Evolutionary conservation across 1,284 basidiomycete species (phyloP), one percentile per base, ranked within the genome.

Genomic region (Pyrrhoderma noxium): DNA sequence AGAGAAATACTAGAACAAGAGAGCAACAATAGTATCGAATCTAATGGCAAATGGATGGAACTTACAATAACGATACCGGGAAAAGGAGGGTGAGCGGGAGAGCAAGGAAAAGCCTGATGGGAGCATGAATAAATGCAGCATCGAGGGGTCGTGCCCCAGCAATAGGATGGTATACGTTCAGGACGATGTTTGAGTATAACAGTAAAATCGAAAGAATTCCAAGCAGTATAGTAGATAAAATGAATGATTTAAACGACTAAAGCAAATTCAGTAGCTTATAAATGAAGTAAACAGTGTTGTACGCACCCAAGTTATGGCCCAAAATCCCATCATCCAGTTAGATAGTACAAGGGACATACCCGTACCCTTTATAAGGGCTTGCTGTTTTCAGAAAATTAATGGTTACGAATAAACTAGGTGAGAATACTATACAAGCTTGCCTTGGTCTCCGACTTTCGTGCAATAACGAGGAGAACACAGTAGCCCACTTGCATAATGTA

Each of bases 261-360:
- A 37, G 37, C 44, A 13, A n/a, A 2, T n/a, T n/a, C n/a, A n/a
- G n/a, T n/a, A n/a, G n/a, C n/a, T n/a, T n/a, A n/a, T n/a, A n/a
- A n/a, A n/a, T 13, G n/a, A 36, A 13, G 16, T 9, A n/a, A 25
- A 2, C 9, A 31, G 22, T 14, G 37, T 27, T 18, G 42, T 3
- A 60, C 76, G 31, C 59, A 91, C 86, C 79, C 86, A 93, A 57
- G 83, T 72, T 38, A 93, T 76, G 0, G 87, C 86, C 89, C 90
- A 94, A 2, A 79, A 65, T 0, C 86, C 89, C 77, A 91, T 85
- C 5, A 87, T 60, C 75, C 88, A 85, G 62, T 95, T 93, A 3
- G 87, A 78, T 22, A 89, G 63, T 0, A 93, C 86, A 40, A 94
- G 75, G 1, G 85, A 75, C 2, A 87, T 63, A 0, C 91, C 91